Conservation (phyloP, 2,329 filamentous ascomycete species). For the Aureobasidium subglaciale region DNA sequence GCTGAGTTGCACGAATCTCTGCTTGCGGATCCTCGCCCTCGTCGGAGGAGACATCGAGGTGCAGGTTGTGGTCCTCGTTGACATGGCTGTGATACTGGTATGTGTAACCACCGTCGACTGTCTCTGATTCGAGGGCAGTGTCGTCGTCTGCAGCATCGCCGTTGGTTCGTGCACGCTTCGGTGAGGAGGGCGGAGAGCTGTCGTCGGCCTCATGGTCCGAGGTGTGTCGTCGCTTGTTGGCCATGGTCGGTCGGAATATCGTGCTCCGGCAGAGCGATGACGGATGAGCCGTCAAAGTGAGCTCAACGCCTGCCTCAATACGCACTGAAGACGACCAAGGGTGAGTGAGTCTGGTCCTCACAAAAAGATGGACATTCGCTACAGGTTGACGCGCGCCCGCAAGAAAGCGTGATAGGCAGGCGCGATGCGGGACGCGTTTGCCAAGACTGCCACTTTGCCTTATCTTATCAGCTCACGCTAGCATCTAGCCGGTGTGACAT, state of each 20-base stretch:
- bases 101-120: conserved; percentile 12
- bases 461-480: not conserved
- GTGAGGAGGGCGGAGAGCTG: not conserved
- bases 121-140: not conserved
- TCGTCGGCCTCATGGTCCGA: not conserved
- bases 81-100: conserved; percentile 11
- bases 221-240: not conserved
- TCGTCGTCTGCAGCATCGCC: not conserved
- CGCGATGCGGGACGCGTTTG: not conserved
- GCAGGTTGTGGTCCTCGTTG: conserved; percentile 1
- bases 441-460: not conserved
- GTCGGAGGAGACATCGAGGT: conserved; percentile 18
- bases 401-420: not conserved
- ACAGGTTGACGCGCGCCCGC: not conserved
- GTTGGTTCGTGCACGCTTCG: not conserved
- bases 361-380: not conserved
- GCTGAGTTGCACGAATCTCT: conserved; percentile 25
- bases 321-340: not conserved
- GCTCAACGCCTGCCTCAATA: not conserved
- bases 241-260: not conserved
- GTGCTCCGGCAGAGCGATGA: not conserved
- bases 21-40: conserved; percentile 24
- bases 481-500: not conserved
- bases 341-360: not conserved
- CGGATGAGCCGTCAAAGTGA: not conserved